Evolutionary conservation across 306 rosid genomes (phyloP).

Genomic region (Quercus dentata): DNA sequence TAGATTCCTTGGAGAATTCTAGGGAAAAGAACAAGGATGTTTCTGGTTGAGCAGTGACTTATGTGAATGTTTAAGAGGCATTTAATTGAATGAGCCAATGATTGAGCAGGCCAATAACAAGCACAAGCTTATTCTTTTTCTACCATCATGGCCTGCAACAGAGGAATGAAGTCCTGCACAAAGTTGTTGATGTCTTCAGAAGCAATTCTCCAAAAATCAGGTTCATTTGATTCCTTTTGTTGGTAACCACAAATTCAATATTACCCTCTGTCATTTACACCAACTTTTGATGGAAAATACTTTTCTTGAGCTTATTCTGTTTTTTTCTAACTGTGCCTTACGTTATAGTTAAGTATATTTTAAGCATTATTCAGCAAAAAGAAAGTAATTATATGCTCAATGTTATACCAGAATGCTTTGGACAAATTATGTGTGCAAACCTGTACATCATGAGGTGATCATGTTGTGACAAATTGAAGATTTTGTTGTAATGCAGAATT

Average conservation of each 20-base stretch:
- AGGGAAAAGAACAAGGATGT: not conserved
- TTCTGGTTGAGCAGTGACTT: not conserved
- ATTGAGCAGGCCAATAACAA: not conserved
- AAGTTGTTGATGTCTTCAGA: slow-evolving; percentile 24
- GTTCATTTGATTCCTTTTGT: not conserved
- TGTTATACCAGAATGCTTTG: too few species aligned
- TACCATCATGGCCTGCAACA: slow-evolving; percentile 7
- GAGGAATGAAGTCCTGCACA: slow-evolving; percentile 25
- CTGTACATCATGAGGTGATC: too few species aligned
- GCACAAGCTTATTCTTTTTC: not conserved
- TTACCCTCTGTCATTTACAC: not conserved
- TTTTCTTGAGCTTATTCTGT: too few species aligned
- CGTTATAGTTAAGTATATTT: too few species aligned
- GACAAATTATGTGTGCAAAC: too few species aligned
- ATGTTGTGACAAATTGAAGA: too few species aligned
- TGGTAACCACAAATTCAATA: not conserved
- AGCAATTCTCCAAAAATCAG: slow-evolving; percentile 20
- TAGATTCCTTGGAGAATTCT: too few species aligned
- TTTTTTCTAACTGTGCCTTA: too few species aligned
- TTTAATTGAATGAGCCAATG: not conserved
- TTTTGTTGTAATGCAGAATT: too few species aligned
- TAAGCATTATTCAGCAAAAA: too few species aligned
- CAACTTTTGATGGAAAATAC: too few species aligned
- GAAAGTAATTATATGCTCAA: too few species aligned
- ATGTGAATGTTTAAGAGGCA: not conserved